Evolutionary conservation across 805 yeast genomes (phyloP).

Genomic region (Lipomyces chichibuensis): DNA sequence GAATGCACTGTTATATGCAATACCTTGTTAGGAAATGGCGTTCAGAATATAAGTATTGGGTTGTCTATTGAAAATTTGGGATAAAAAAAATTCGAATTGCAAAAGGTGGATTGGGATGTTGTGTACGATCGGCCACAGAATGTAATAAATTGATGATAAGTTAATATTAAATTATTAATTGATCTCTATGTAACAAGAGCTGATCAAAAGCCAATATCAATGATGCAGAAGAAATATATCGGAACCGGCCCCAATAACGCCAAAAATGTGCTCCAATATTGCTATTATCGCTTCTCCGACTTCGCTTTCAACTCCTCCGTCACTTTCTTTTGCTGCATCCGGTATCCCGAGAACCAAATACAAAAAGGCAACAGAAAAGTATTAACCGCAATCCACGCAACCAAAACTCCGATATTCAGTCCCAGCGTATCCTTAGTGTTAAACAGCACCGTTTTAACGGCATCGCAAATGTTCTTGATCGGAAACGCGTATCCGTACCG

Average conservation of each 20-base stretch:
- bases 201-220: too few species aligned
- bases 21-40: background rate
- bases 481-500: conserved; percentile 71
- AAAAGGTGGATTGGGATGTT: background rate
- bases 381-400: conserved; percentile 62
- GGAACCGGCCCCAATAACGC: background rate
- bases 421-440: conserved; percentile 62
- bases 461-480: conserved; percentile 64
- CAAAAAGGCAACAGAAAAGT: conserved; percentile 24
- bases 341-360: conserved; percentile 12
- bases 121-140: background rate
- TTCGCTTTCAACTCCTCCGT: background rate
- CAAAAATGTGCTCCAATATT: background rate
- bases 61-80: background rate
- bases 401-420: conserved; percentile 61
- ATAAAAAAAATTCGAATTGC: too few species aligned
- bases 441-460: conserved; percentile 61
- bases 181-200: background rate
- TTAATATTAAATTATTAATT: too few species aligned
- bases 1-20: background rate
- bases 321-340: conserved; percentile 15
- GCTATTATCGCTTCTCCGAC: background rate
- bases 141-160: background rate
- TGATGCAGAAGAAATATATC: background rate
- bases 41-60: background rate